A percentile compares a stretch with the other conserved stretches of the same genome.
These are phyloP conservation scores for Blepharisma stoltei DNA, from an alignment of 73 alveolate genomes.

Conservation along the genomic window DNA sequence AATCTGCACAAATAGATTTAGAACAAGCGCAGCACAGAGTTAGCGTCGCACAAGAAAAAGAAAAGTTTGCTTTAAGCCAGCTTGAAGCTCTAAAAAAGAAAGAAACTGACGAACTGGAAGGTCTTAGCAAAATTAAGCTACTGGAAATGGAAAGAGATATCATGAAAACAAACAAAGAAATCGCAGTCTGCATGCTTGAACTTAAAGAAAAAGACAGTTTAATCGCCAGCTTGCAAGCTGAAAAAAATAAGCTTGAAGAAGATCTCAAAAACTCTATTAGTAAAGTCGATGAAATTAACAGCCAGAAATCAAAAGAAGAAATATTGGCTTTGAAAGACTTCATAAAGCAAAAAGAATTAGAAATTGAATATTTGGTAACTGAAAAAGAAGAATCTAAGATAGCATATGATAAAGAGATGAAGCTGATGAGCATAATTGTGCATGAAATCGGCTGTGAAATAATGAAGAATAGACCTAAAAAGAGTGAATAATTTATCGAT, in stretches of 20 bases:
- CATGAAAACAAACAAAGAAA: neutral
- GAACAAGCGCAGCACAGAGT: neutral
- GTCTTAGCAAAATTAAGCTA: neutral
- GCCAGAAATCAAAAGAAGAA: neutral
- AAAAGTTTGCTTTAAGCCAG: neutral
- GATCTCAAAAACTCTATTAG: neutral
- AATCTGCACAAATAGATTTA: neutral
- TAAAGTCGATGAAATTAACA: neutral
- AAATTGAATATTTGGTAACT: neutral
- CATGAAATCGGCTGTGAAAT: conserved; percentile 24
- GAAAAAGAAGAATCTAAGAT: neutral
- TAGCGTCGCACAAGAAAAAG: neutral
- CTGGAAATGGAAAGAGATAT: conserved; percentile 21
- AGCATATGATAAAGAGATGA: neutral
- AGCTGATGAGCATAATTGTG: conserved; percentile 14
- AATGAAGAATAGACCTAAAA: neutral
- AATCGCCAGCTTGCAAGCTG: neutral
- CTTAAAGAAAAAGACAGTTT: conserved; percentile 4
- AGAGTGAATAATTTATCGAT: neutral
- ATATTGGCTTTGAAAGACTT: neutral
- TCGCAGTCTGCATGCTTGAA: neutral
- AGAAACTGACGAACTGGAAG: neutral
- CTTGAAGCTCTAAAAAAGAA: neutral
- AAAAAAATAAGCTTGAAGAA: neutral
- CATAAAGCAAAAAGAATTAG: neutral